Conservation (phyloP, 2,329 filamentous ascomycete species). For the Clonostachys sp. region DNA sequence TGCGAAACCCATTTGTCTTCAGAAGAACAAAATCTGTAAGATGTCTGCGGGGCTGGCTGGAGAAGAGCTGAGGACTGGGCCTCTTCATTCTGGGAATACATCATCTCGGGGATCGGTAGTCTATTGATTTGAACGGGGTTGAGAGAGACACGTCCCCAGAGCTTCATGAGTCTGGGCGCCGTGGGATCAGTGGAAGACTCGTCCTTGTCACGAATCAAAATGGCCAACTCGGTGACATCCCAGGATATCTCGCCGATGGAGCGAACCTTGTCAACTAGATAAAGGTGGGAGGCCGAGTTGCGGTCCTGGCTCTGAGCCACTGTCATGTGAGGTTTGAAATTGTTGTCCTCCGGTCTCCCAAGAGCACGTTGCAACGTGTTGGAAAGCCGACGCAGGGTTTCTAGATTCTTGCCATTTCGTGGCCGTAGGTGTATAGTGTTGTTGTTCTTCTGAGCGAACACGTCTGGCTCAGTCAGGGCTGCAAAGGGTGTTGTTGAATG, state of each 20-base stretch:
- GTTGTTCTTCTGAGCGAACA: constrained; percentile 43
- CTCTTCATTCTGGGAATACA: neutral
- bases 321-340: constrained; percentile 48
- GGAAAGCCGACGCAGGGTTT: constrained; percentile 24
- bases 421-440: constrained; percentile 43
- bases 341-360: constrained; percentile 13
- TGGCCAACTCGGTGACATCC: constrained; percentile 38
- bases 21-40: neutral
- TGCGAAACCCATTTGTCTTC: neutral
- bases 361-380: constrained; percentile 26
- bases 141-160: constrained; percentile 47
- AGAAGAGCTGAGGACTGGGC: neutral
- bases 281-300: constrained; percentile 37
- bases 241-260: constrained; percentile 44
- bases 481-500: constrained; percentile 12
- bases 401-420: constrained; percentile 2
- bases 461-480: constrained; percentile 32
- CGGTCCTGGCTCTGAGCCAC: constrained; percentile 52
- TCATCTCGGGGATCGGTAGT: neutral
- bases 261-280: constrained; percentile 45
- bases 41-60: neutral
- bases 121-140: neutral
- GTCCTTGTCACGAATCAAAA: constrained; percentile 44
- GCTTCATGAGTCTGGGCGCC: constrained; percentile 42
- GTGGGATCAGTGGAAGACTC: constrained; percentile 13